phyloP scores from a whole-genome alignment of 75 land plant genomes.

The Sequoia sempervirens region DNA sequence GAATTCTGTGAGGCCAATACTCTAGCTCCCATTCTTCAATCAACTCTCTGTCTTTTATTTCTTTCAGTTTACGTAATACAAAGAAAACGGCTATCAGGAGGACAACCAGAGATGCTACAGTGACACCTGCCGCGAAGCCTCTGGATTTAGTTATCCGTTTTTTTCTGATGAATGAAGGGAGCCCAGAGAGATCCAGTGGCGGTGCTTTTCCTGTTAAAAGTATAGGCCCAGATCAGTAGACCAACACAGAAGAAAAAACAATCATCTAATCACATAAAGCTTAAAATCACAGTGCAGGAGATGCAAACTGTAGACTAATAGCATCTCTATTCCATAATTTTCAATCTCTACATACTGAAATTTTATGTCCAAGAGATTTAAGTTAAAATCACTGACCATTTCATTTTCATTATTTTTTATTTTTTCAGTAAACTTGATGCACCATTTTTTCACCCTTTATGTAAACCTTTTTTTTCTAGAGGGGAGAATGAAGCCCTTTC shows the following conservation, averaged over 20 bases:
- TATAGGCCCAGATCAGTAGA: not conserved
- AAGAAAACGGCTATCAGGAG: not conserved
- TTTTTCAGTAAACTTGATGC: too few species aligned
- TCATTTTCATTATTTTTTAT: too few species aligned
- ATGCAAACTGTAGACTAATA: not conserved
- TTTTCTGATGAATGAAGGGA: conserved; percentile 17
- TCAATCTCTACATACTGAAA: too few species aligned
- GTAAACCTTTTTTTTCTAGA: too few species aligned
- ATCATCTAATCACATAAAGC: not conserved
- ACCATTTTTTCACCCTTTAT: too few species aligned
- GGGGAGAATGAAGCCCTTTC: too few species aligned
- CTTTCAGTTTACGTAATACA: not conserved
- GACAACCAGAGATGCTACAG: not conserved
- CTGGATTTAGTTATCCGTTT: not conserved
- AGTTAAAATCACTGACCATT: too few species aligned
- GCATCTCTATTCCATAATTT: too few species aligned
- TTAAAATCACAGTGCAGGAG: not conserved
- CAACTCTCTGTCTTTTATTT: conserved; percentile 16
- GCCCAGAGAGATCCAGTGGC: conserved; percentile 16
- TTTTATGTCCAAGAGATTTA: too few species aligned
- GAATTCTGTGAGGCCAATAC: conserved; percentile 1
- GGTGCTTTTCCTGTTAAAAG: conserved; percentile 12
- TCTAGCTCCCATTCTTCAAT: conserved; percentile 35
- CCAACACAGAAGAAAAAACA: not conserved
- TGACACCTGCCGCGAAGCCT: not conserved